Conservation (phyloP, 441 rosid species). For the Aquilaria agallochum region DNA sequence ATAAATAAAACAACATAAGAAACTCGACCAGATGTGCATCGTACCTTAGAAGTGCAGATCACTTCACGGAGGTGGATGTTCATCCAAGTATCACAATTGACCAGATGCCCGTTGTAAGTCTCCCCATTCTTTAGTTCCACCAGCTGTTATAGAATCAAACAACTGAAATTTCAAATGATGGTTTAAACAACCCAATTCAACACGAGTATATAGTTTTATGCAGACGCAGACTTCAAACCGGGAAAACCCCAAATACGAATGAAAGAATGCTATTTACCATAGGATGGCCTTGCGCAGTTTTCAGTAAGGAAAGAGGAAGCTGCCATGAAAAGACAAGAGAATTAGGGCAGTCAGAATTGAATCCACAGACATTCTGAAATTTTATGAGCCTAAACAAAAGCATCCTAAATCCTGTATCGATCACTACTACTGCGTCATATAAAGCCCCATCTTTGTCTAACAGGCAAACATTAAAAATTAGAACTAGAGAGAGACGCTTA, state of each 20-base stretch:
- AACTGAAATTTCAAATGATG: constrained; percentile 24
- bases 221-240: not conserved
- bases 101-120: constrained; percentile 96
- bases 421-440: too few relatives aligned
- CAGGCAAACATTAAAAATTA: too few relatives aligned
- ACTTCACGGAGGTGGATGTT: constrained; percentile 99
- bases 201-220: not conserved
- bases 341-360: too few relatives aligned
- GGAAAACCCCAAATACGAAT: not conserved
- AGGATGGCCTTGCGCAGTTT: constrained; percentile 97
- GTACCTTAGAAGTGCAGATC: constrained; percentile 95
- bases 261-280: constrained; percentile 46
- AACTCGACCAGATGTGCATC: not conserved
- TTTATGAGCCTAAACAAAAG: too few relatives aligned
- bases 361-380: too few relatives aligned
- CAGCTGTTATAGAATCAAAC: constrained; percentile 43
- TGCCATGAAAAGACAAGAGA: constrained; percentile 21
- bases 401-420: too few relatives aligned
- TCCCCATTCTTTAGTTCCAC: constrained; percentile 97
- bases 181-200: not conserved
- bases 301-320: constrained; percentile 95
- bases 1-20: not conserved
- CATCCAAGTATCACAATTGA: constrained; percentile 98
- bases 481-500: too few relatives aligned
- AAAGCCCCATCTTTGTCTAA: too few relatives aligned